These are phyloP conservation scores for Pulveroboletus ridleyi DNA, from an alignment of 1,284 basidiomycete species.

Conservation along the genomic window DNA sequence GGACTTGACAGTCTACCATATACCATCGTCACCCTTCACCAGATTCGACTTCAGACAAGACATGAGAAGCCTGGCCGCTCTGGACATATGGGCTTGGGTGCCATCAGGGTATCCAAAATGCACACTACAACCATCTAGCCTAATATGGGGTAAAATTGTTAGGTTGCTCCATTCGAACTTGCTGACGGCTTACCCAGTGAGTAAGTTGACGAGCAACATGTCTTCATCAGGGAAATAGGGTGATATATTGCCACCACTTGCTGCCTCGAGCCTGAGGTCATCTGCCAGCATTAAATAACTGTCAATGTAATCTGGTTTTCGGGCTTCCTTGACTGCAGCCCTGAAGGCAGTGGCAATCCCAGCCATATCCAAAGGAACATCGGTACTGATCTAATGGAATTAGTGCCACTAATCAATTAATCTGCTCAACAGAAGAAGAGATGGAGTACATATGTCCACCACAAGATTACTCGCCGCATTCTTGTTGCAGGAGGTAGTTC, in stretches of 20 bases:
- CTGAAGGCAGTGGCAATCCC: conserved; percentile 30
- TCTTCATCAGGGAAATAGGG: conserved; percentile 12
- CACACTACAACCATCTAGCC: conserved; percentile 26
- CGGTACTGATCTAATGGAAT: conserved; percentile 16
- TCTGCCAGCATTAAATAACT: conserved; percentile 34
- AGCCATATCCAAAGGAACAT: conserved; percentile 15
- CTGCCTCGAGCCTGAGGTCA: conserved; percentile 31
- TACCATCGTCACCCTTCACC: conserved; percentile 8
- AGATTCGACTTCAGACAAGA: conserved; percentile 34
- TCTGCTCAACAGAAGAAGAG: background rate
- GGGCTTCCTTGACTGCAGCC: conserved; percentile 21
- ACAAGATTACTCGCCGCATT: conserved; percentile 11
- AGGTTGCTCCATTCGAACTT: background rate
- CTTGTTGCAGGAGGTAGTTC: conserved; percentile 18
- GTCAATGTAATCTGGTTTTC: conserved; percentile 29
- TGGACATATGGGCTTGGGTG: conserved; percentile 14
- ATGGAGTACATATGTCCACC: conserved; percentile 28
- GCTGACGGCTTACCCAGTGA: conserved; percentile 26
- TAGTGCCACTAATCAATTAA: background rate
- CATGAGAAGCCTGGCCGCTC: conserved; percentile 19
- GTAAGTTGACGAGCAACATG: conserved; percentile 35
- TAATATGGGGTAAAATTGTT: background rate
- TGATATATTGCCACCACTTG: conserved; percentile 18
- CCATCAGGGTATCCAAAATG: conserved; percentile 33
- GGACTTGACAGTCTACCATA: no score